These are phyloP conservation scores for Salisapilia sapeloensis DNA, from an alignment of 352 stramenopile species.

Conservation along the genomic window DNA sequence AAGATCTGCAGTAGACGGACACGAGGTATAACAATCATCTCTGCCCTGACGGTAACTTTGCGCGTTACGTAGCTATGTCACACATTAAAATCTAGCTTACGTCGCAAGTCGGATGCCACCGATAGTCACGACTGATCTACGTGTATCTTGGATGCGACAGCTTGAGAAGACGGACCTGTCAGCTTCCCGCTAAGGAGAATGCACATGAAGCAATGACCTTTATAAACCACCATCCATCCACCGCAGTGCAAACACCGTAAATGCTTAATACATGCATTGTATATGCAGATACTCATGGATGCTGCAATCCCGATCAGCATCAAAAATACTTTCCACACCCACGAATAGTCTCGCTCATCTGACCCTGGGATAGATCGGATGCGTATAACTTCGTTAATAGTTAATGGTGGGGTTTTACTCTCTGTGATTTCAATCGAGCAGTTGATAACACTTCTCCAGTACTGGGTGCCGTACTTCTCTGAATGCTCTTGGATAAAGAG, in stretches of 20 bases:
- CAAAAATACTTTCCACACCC: conserved; percentile 12
- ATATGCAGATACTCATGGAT: conserved; percentile 23
- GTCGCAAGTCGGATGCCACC: no score
- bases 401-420: conserved; percentile 11
- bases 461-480: conserved; percentile 20
- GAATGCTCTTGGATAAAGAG: conserved; percentile 37
- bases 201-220: conserved; percentile 27
- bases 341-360: conserved; percentile 8
- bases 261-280: conserved; percentile 21
- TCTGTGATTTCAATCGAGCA: conserved; percentile 43
- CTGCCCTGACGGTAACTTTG: no score
- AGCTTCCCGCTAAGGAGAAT: conserved; percentile 38
- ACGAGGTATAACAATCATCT: no score
- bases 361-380: conserved; percentile 25
- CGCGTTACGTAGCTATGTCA: no score
- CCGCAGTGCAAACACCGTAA: conserved; percentile 47
- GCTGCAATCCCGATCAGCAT: conserved; percentile 6
- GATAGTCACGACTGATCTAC: no score
- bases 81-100: no score
- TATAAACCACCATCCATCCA: conserved; percentile 42
- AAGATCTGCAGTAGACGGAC: no score
- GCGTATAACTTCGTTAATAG: conserved; percentile 38
- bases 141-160: no score
- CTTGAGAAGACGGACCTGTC: no score
- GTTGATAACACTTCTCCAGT: conserved; percentile 52